Base-by-base conservation (phyloP, 2,329 filamentous ascomycete genomes). In the Colletotrichum phormii region DNA sequence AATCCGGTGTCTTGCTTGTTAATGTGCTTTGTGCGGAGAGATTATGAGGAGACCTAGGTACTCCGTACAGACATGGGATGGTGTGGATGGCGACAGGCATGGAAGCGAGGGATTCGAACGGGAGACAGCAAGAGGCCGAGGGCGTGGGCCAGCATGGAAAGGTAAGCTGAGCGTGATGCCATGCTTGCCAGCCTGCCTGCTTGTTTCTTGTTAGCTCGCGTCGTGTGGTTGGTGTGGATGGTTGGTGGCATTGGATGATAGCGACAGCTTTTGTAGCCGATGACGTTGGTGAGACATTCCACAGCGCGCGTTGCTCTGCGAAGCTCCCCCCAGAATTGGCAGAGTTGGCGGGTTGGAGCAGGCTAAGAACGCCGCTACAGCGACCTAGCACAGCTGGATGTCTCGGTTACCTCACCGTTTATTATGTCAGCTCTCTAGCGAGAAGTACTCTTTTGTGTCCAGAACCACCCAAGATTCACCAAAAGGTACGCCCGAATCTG, bases 211-310 rank as follows among this genome's bases (percentile, higher is more conserved):
- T 29, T 35, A 64, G 54, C 53, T 33, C 60, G 29, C 13, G 13
- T 31, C 31, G 15, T 42, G 37, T 42, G 37, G 15, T 42, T 42
- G 37, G 61, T 70, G 33, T 64, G 59, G 70, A 60, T 72, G 65
- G 26, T 55, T 54, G 54, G 6, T 12, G 5, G 59, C 51, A 35
- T 55, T 26, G 24, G 51, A 57, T 51, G 22, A 58, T 15, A 55
- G 22, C 61, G 49, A 73, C 55, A 64, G 29, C 24, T 69, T 42
- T 69, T 42, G 55, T 61, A 37, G 61, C 54, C 71, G 55, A 73
- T 73, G 71, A 73, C 71, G 71, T 73, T 73, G 55, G 55, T 71
- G 71, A 73, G 66, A 72, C 66, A 72, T 72, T 42, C 46, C 46
- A 64, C 31, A 18, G 42, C 18, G 37, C 37, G 42, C 42, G 65